Base-by-base conservation (phyloP, 768 basidiomycete species). In the Clavulina sp. region DNA sequence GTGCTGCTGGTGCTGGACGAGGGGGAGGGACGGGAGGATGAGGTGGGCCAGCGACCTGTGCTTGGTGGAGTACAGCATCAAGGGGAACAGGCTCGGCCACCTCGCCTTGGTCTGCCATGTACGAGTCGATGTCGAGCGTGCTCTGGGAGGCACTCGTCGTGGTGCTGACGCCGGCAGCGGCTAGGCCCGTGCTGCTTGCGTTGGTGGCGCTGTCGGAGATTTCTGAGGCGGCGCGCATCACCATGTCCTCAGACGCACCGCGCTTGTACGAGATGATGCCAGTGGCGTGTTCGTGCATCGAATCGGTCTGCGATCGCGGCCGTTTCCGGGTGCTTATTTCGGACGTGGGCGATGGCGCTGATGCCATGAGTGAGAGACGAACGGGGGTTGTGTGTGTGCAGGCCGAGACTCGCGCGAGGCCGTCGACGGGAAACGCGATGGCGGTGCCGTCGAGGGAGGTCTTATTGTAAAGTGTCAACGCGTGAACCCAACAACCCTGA, bases 231-330 rank as follows among this genome's bases (percentile, higher is more conserved):
- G n/a, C n/a, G n/a, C n/a, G n/a, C n/a, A n/a, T n/a, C 51, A 9
- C 41, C 48, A 73, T 71, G 48, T 72, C 77, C 62, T 84, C 81
- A 23, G 85, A 83, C 51, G 75, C 76, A 19, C 83, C 74, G 56
- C 87, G 80, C 69, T 91, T 92, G 55, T 78, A 69, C 28, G 43
- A 16, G 84, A 87, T 24, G 64, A 65, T 7, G 60, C 59, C 5
- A 59, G 60, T 16, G 48, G 32, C 6, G 64, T 56, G 13, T 50
- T 46, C 16, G 43, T 46, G 43, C n/a, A n/a, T n/a, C n/a, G n/a
- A 49, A 28, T 33, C 48, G 32, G 62, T 62, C 21, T 53, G 54
- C 19, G 63, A 59, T 4, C 65, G 56, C 36, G 59, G 61, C 49
- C 65, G 59, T 58, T 66, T 66, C 21, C 63, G 59, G 30, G 57